These are phyloP conservation scores for Ceratobasidium theobromae DNA, from an alignment of 1,284 basidiomycete genomes.

Conservation along the genomic window DNA sequence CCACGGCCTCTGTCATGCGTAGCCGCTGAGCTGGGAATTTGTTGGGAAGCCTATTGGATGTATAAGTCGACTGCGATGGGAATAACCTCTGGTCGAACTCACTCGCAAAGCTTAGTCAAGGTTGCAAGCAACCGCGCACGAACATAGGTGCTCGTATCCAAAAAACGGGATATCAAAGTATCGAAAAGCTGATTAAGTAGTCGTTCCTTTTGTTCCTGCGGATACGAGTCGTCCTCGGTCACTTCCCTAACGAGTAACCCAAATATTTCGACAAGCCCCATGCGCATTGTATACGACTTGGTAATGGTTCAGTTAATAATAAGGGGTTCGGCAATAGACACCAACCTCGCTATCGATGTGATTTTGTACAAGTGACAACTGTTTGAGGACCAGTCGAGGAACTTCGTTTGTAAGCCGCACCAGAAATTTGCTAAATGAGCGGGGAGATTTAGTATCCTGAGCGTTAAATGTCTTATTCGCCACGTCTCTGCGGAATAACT, in stretches of 20 bases:
- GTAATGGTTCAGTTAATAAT: constrained; percentile 18
- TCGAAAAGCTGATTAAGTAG: constrained; percentile 84
- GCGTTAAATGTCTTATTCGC: constrained; percentile 74
- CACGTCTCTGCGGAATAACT: constrained; percentile 60
- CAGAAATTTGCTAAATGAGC: constrained; percentile 85
- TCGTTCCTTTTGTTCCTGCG: constrained; percentile 66
- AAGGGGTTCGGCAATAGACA: not conserved
- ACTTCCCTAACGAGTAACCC: constrained; percentile 80
- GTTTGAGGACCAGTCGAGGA: constrained; percentile 87
- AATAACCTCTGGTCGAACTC: constrained; percentile 40
- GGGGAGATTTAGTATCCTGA: constrained; percentile 85
- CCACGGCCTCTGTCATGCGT: constrained; percentile 71
- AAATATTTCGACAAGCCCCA: constrained; percentile 86
- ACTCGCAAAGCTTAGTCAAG: constrained; percentile 66
- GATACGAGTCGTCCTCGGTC: constrained; percentile 57
- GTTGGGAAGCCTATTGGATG: constrained; percentile 57
- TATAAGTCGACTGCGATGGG: not conserved
- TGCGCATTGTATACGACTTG: constrained; percentile 93
- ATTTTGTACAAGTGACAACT: constrained; percentile 79
- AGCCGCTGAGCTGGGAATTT: constrained; percentile 90
- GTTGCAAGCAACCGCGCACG: constrained; percentile 84
- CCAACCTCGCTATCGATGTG: constrained; percentile 91
- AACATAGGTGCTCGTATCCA: constrained; percentile 90
- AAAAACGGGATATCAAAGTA: constrained; percentile 79
- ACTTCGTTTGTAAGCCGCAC: constrained; percentile 78